phyloP scores from a whole-genome alignment of 2,329 filamentous ascomycete species.

The Lasiodiplodia citricola region DNA sequence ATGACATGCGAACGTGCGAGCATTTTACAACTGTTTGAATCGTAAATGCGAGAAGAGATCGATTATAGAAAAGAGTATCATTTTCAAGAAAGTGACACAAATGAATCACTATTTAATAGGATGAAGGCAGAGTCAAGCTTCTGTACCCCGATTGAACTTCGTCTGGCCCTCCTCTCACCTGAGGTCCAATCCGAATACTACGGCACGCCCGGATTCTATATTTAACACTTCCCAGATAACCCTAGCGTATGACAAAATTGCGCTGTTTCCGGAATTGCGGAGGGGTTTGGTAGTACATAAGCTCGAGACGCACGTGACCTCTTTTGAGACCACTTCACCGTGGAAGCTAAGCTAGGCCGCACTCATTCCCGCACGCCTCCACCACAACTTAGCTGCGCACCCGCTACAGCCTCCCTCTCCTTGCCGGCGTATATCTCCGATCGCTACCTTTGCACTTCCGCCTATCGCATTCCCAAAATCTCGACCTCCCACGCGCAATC shows the following conservation, averaged over 20 bases:
- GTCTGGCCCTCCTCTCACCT: too few species aligned
- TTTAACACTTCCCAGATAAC: too few species aligned
- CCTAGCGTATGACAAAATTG: neutral
- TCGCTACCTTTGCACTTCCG: conserved; percentile 38
- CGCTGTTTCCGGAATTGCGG: neutral
- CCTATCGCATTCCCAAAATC: neutral
- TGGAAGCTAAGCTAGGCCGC: conserved; percentile 14
- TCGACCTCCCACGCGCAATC: neutral
- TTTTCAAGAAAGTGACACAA: neutral
- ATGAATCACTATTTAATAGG: neutral
- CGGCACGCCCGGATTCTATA: too few species aligned
- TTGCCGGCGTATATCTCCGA: neutral
- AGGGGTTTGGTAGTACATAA: neutral
- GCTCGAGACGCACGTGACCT: conserved; percentile 13
- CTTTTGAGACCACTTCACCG: conserved; percentile 15
- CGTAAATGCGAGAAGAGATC: neutral
- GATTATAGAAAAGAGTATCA: neutral
- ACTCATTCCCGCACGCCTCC: neutral
- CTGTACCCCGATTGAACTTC: neutral
- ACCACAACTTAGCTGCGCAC: neutral
- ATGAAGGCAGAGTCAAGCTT: neutral
- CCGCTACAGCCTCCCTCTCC: neutral
- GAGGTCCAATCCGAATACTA: too few species aligned
- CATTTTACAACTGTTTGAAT: neutral
- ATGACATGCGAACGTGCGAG: neutral